Base-by-base conservation (phyloP, 106 monocot species). In the Dendrobium chrysotoxum region DNA sequence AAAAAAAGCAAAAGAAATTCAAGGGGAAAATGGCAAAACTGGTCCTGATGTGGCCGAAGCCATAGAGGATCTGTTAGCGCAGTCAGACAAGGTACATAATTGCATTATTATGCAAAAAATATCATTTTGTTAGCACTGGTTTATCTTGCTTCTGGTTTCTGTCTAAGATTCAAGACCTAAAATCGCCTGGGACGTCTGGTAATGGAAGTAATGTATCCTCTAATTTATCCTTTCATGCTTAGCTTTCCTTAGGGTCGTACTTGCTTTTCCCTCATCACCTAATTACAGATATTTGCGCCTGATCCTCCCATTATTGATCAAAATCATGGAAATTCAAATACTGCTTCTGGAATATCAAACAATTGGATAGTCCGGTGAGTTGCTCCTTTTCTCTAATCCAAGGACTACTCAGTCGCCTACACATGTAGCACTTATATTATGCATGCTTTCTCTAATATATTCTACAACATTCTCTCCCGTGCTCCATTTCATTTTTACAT, bases 41-140 rank as follows among this genome's bases (percentile, higher is more conserved):
- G 86, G 86, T 82, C 79, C 95, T 91, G 95, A 93, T 84, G 93
- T 99, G 26, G 95, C 92, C 82, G 88, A 88, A 78, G 95, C 86
- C 12, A 99, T 99, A 77, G 99, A 99, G 75, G 92, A 92, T 79
- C 79, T 98, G 40, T 79, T 98, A 84, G 91, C 91, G 31, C 91
- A 93, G 75, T 95, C 99, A 81, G 83, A 88, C 85, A 91, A 86
- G 93, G 99, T 95, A 91, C 13, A 35, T 2, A 6, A 76, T 26
- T 76, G 23, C 26, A 76, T 26, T 76, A 12, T 76, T 26, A 53
- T 8, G 67, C 31, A 39, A 0, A 2, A 78, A 25, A 21, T 23
- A 41, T 28, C 55, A 21, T 10, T 45, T 7, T 78, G 41, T 81
- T 85, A 23, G 45, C 35, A 20, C 9, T 81, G 28, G 28, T 58